A percentile compares a stretch with the other conserved stretches of the same genome.
phyloP scores from a whole-genome alignment of 2,329 filamentous ascomycete genomes.

The Cytospora piceae region DNA sequence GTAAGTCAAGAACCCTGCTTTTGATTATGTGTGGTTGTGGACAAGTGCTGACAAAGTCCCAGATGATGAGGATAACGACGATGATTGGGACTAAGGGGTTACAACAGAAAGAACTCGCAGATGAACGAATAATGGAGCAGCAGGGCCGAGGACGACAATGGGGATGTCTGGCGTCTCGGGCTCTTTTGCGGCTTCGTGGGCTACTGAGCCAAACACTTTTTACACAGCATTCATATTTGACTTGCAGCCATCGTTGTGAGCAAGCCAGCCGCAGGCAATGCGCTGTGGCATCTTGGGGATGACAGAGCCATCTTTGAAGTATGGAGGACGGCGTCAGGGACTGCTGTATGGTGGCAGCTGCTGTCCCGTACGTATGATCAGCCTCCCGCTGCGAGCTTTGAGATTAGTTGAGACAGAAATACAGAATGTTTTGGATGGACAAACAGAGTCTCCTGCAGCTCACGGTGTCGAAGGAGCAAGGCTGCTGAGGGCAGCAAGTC shows the following conservation, averaged over 20 bases:
- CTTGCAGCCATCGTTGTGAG: constrained; percentile 1
- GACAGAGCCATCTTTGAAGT: not conserved
- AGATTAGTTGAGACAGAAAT: constrained; percentile 18
- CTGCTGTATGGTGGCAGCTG: constrained; percentile 8
- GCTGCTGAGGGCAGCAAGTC: not conserved
- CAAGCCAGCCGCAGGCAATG: not conserved
- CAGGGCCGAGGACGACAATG: not conserved
- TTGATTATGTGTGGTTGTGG: constrained; percentile 26
- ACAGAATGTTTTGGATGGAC: constrained; percentile 17
- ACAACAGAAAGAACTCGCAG: not conserved
- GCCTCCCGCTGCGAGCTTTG: not conserved
- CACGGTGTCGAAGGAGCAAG: not conserved
- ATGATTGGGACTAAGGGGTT: constrained; percentile 62
- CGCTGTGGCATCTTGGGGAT: constrained; percentile 2
- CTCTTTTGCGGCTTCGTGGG: not conserved
- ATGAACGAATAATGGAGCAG: not conserved
- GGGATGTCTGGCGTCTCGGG: not conserved
- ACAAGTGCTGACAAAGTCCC: constrained; percentile 34
- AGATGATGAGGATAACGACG: constrained; percentile 80
- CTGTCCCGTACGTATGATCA: not conserved
- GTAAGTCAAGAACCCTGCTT: constrained; percentile 60
- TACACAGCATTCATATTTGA: constrained; percentile 19
- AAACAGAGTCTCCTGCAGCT: not conserved
- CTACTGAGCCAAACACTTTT: constrained; percentile 1
- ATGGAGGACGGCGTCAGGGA: not conserved